Conservation (phyloP, 169 alveolate genomes). For the Plasmodium inui region DNA sequence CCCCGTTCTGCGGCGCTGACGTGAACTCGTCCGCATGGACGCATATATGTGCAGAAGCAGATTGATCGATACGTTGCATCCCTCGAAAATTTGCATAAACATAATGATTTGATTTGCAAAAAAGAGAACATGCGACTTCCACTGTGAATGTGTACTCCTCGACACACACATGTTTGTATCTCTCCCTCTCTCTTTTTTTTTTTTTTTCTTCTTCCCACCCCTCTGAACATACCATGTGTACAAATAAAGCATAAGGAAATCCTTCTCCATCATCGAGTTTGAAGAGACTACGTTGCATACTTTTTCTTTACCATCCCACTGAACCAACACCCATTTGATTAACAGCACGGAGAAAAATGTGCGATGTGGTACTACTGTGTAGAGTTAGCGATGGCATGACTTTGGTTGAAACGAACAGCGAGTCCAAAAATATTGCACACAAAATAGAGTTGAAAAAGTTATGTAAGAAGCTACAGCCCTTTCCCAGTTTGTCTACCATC, state of each 20-base stretch:
- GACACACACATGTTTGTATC: neutral
- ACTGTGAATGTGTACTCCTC: neutral
- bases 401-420: constrained; percentile 81
- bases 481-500: constrained; percentile 66
- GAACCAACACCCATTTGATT: neutral
- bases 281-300: neutral
- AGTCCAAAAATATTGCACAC: constrained; percentile 55
- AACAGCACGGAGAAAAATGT: constrained; percentile 66
- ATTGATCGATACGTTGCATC: neutral
- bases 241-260: neutral
- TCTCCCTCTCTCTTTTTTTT: neutral
- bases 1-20: neutral
- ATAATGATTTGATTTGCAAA: constrained; percentile 4
- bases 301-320: neutral
- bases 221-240: neutral
- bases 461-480: constrained; percentile 53
- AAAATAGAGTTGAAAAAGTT: constrained; percentile 73
- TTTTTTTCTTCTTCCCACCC: neutral
- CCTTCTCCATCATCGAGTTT: neutral
- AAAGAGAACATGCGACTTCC: neutral
- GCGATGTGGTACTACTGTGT: constrained; percentile 83
- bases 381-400: constrained; percentile 86
- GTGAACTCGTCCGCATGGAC: neutral
- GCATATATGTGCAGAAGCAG: neutral
- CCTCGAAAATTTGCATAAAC: neutral